phyloP scores from a whole-genome alignment of 371 early-diverging fungal species.

The Parasitella parasitica region DNA sequence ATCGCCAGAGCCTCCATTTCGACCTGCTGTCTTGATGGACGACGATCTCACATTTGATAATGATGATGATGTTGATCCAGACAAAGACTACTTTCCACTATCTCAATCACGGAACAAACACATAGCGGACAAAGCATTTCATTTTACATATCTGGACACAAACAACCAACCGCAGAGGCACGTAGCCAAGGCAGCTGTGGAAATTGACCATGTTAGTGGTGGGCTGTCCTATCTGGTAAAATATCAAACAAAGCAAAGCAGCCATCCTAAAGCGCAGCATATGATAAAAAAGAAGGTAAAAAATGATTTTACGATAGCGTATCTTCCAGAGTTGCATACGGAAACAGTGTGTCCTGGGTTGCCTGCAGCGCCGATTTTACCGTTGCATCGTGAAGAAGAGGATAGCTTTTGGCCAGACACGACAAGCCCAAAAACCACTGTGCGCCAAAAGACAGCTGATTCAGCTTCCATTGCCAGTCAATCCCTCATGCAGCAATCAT shows the following conservation, averaged over 20 bases:
- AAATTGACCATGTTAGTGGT: conserved; percentile 15
- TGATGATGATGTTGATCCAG: background rate
- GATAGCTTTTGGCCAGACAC: conserved; percentile 24
- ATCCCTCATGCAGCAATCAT: too few relatives aligned
- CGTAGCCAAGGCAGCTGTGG: conserved; percentile 26
- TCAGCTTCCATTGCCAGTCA: background rate
- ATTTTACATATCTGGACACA: conserved; percentile 36
- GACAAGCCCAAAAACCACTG: background rate
- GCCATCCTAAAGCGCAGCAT: conserved; percentile 18
- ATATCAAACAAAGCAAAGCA: conserved; percentile 23
- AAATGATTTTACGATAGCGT: conserved; percentile 10
- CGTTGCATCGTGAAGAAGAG: conserved; percentile 16
- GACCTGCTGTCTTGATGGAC: background rate
- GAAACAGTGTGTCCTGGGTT: conserved; percentile 31
- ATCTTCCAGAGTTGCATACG: conserved; percentile 19
- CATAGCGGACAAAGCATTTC: conserved; percentile 10
- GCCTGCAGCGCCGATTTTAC: conserved; percentile 24
- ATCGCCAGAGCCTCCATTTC: too few relatives aligned
- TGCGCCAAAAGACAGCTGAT: background rate
- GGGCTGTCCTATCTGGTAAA: conserved; percentile 30
- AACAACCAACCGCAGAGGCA: conserved; percentile 20
- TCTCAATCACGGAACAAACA: conserved; percentile 3
- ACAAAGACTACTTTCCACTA: conserved; percentile 14
- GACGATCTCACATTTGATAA: background rate
- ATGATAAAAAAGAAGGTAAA: conserved; percentile 1